Conservation (phyloP, 495 filamentous ascomycete species). For the Aspergillus panamensis region DNA sequence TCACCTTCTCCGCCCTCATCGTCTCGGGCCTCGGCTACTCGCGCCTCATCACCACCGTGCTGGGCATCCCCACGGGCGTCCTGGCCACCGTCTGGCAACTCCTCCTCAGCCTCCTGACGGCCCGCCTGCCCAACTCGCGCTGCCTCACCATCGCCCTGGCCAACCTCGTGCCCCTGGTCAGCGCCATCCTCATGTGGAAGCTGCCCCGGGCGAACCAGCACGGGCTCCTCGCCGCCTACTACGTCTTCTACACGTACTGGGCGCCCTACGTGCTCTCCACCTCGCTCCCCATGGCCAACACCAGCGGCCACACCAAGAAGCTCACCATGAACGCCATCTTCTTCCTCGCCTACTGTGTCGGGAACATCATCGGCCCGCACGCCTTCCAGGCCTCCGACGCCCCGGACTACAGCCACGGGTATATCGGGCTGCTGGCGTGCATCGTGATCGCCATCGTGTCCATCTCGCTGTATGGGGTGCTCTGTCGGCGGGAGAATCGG, state of each 20-base stretch:
- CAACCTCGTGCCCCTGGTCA: background rate
- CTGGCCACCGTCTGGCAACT: background rate
- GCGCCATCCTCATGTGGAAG: background rate
- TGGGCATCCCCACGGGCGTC: background rate
- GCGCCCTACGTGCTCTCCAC: background rate
- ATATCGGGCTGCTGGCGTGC: background rate
- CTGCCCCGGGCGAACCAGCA: background rate
- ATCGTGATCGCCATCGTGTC: background rate
- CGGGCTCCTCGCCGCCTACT: background rate
- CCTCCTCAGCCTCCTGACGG: too few species aligned
- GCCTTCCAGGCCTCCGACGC: background rate
- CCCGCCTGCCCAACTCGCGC: background rate
- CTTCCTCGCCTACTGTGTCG: background rate
- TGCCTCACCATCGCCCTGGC: background rate
- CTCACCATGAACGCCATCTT: background rate
- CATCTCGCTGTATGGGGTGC: background rate
- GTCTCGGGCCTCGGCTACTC: background rate
- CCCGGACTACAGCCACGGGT: background rate
- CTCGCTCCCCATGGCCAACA: background rate
- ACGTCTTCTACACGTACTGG: conserved; percentile 1
- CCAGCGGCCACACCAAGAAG: conserved; percentile 1
- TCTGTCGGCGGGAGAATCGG: background rate
- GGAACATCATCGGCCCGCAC: conserved; percentile 1
- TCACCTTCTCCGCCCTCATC: background rate
- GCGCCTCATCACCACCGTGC: background rate